Base-by-base conservation (phyloP, 257 asterid species). In the Primulina eburnea region DNA sequence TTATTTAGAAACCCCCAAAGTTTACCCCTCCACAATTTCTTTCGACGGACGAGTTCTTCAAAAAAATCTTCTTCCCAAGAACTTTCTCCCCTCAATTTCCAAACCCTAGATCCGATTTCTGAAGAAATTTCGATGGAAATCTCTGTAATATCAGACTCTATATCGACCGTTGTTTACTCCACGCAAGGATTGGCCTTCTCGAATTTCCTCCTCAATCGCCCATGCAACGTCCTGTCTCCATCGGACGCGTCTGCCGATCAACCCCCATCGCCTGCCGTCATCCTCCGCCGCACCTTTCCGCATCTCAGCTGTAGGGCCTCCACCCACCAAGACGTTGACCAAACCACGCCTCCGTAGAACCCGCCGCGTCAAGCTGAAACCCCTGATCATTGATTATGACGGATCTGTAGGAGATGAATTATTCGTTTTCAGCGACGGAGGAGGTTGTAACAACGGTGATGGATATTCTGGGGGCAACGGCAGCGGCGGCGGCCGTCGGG, bases 401-500 rank as follows among this genome's bases (percentile, higher is more conserved):
- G 70, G 16, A 65, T 86, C 82, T 6, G 87, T 76, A 16, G 84
- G 74, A 34, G 78, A 70, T 35, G 83, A 68, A 0, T 67, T 65
- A 40, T 82, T 76, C 50, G 76, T 35, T 52, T 83, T 80, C 32
- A 70, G 76, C 20, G 87, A 65, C 21, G 90, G 86, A 35, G 93
- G 86, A 21, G 80, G 55, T 47, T 65, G 17, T 32, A 59, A 24
- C 32, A 69, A 53, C 33, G 85, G 82, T 9, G 86, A 66, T 65
- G 78, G 88, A 6, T 79, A 77, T 60, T 85, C 89, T 5, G 91
- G 94, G 61, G 53, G 82, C 43, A 78, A 82, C 2, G 87, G 89
- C 5, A 88, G 90, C 5, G 90, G 90, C 5, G 89, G 90, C 6
- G 90, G 92, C 16, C 83, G 86, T 4, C 82, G 78, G 21, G 85